Base-by-base conservation (phyloP, 2,329 filamentous ascomycete genomes). In the Ilyonectria sp. region DNA sequence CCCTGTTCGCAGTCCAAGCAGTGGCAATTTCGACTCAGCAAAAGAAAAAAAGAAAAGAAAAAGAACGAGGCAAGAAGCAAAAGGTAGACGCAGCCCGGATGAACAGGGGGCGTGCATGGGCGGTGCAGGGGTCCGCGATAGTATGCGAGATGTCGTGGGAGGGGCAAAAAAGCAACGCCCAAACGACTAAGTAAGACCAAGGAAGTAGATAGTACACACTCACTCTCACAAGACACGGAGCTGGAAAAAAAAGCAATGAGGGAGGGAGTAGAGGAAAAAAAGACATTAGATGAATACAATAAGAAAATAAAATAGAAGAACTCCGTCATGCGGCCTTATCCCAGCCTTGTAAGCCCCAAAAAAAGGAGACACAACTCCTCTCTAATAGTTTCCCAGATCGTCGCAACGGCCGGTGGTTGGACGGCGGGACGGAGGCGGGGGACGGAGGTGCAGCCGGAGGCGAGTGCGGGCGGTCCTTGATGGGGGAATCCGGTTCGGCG, bases 1-100 rank as follows among this genome's bases (percentile, higher is more conserved):
- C 64, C 64, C 61, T 47, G 62, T 46, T 46, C 46, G 55, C 65
- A 35, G 64, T 54, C 44, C 15, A 58, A 49, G 65, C 57, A 55
- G 55, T 63, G 62, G 21, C 60, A 69, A 61, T 65, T 62, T 55
- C 54, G 33, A 63, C 49, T 37, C 53, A 31, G 15, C 17, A 56
- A 43, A 37, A 15, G 35, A 53, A 60, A 47, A 47, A 59, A 44
- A 61, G 37, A 46, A 66, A 53, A 44, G 60, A 61, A 59, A 55
- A 62, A 57, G 43, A n/a, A 19, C 6, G n/a, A 46, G 23, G 17
- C 60, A 69, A 52, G 61, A 49, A 59, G 43, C 57, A 40, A 50
- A 49, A 43, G 47, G 52, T 49, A 52, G 60, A 63, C 15, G 43
- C 29, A 8, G 21, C 33, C 23, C 23, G n/a, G 49, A 10, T 19